A percentile compares a stretch with the other conserved stretches of the same genome.
These are phyloP conservation scores for Starmerella vitae DNA, from an alignment of 805 yeast species.

Conservation along the genomic window DNA sequence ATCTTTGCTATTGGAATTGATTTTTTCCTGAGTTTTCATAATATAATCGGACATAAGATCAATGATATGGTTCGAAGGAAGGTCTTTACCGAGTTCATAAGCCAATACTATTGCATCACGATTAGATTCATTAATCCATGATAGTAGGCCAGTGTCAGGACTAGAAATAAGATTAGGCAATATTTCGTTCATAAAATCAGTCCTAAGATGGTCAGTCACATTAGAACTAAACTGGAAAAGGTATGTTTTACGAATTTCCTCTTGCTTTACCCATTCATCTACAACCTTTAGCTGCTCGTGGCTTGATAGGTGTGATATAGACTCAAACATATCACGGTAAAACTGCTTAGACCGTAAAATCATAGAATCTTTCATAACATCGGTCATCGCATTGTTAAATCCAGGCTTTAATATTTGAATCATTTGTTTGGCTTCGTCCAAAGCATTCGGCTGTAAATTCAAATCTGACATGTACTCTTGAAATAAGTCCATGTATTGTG, in stretches of 20 bases:
- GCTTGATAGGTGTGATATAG: too few relatives aligned
- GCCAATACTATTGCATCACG: conserved; percentile 11
- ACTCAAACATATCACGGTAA: too few relatives aligned
- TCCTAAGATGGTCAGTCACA: conserved; percentile 6
- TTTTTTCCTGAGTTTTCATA: conserved; percentile 3
- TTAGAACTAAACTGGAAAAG: conserved; percentile 12
- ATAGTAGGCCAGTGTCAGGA: conserved; percentile 11
- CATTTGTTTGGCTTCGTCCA: too few relatives aligned
- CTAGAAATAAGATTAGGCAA: conserved; percentile 6
- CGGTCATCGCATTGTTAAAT: too few relatives aligned
- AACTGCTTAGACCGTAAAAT: too few relatives aligned
- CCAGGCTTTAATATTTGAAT: too few relatives aligned
- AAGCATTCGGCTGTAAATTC: too few relatives aligned
- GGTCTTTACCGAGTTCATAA: conserved; percentile 11
- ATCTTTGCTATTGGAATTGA: neutral
- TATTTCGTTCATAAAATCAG: conserved; percentile 6
- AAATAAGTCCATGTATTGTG: too few relatives aligned
- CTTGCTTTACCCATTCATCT: conserved; percentile 12
- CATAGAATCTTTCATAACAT: too few relatives aligned
- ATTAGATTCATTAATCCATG: conserved; percentile 13
- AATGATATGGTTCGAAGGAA: conserved; percentile 7
- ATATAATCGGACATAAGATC: conserved; percentile 2
- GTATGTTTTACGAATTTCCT: conserved; percentile 8
- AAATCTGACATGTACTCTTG: too few relatives aligned
- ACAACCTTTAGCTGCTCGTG: conserved; percentile 2